These are phyloP conservation scores for Penicillium glabrum DNA, from an alignment of 2,329 filamentous ascomycete genomes.

Conservation along the genomic window DNA sequence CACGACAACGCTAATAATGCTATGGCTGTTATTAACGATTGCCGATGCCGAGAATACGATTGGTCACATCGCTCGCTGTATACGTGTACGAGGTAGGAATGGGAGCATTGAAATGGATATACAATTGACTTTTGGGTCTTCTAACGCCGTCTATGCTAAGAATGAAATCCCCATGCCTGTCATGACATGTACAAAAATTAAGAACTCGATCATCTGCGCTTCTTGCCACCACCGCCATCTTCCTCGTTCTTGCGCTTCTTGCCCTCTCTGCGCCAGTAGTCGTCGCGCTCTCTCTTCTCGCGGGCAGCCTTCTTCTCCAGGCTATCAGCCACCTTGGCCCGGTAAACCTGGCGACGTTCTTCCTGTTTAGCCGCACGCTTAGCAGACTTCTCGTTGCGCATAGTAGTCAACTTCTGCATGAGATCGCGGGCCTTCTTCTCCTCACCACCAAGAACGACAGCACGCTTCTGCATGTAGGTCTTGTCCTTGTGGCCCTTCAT, in stretches of 20 bases:
- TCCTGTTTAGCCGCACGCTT: slow-evolving; percentile 86
- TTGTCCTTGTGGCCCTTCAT: slow-evolving; percentile 76
- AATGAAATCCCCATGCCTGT: slow-evolving; percentile 11
- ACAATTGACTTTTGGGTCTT: slow-evolving; percentile 20
- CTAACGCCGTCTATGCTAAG: slow-evolving; percentile 28
- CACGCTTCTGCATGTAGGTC: slow-evolving; percentile 94
- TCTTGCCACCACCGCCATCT: slow-evolving; percentile 52
- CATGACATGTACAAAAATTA: slow-evolving; percentile 16
- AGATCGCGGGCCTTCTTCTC: slow-evolving; percentile 86
- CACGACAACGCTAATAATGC: not conserved
- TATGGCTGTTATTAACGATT: not conserved
- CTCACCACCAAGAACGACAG: slow-evolving; percentile 80
- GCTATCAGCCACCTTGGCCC: slow-evolving; percentile 77
- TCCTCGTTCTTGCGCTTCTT: slow-evolving; percentile 67
- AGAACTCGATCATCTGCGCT: slow-evolving; percentile 36
- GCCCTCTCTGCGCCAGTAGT: slow-evolving; percentile 90
- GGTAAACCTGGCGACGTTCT: slow-evolving; percentile 75
- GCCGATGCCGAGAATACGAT: not conserved
- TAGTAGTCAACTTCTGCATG: slow-evolving; percentile 87
- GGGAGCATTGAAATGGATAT: slow-evolving; percentile 2
- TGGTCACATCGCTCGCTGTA: no score
- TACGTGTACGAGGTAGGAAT: not conserved
- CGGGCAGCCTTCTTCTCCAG: slow-evolving; percentile 81
- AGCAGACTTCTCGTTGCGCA: slow-evolving; percentile 86
- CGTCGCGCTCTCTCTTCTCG: slow-evolving; percentile 88